Percentiles rank a stretch among this genome's conserved stretches.
phyloP scores from a whole-genome alignment of 2,329 filamentous ascomycete species.

The Penicillium freii region DNA sequence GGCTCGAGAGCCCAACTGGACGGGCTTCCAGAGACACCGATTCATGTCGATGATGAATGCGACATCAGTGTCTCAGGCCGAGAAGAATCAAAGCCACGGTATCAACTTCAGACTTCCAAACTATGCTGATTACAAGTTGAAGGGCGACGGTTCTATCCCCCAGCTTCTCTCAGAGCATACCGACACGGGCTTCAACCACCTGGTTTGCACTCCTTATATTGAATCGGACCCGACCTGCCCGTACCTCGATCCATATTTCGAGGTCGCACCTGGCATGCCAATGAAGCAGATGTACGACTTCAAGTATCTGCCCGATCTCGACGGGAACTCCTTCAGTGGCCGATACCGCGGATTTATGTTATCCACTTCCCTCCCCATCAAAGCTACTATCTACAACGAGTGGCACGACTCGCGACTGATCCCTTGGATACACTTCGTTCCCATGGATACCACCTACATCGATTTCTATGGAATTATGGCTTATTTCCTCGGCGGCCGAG shows the following conservation, averaged over 20 bases:
- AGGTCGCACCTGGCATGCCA: conserved; percentile 29
- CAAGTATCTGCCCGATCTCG: conserved; percentile 74
- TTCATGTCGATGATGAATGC: conserved; percentile 72
- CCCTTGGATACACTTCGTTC: conserved; percentile 78
- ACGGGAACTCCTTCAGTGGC: conserved; percentile 70
- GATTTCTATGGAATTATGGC: conserved; percentile 72
- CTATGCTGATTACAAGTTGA: conserved; percentile 45
- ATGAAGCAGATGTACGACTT: conserved; percentile 45
- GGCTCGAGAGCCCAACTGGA: conserved; percentile 59
- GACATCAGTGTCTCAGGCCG: conserved; percentile 55
- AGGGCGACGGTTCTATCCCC: conserved; percentile 35
- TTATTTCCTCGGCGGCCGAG: conserved; percentile 60
- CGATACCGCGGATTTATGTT: conserved; percentile 68
- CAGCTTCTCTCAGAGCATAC: conserved; percentile 42
- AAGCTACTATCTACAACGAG: conserved; percentile 73
- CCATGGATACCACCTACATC: conserved; percentile 70
- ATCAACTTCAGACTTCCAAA: conserved; percentile 31
- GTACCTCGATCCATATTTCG: conserved; percentile 47
- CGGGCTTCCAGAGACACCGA: conserved; percentile 70
- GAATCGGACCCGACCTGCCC: conserved; percentile 42
- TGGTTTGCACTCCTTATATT: conserved; percentile 44
- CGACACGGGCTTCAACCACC: conserved; percentile 45
- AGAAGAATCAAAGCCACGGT: conserved; percentile 39
- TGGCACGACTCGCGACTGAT: conserved; percentile 76
- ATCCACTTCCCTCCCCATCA: conserved; percentile 67